A percentile compares a stretch with the other conserved stretches of the same genome.
Evolutionary conservation across 2,329 filamentous ascomycete genomes (phyloP).

Genomic region (Massarina eburnea): DNA sequence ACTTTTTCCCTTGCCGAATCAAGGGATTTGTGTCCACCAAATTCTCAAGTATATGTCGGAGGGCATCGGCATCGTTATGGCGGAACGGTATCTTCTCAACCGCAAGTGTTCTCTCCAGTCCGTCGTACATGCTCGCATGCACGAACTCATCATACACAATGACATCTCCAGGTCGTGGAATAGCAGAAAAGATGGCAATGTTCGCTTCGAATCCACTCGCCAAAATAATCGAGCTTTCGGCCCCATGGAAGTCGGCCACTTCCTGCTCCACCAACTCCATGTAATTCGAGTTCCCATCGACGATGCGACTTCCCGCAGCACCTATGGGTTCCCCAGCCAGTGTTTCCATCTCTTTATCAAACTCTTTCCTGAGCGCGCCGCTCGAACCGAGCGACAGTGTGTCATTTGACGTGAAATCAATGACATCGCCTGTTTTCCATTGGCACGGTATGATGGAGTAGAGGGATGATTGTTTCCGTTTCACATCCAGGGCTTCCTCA

Average conservation of each 20-base stretch:
- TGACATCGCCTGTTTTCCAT: conserved; percentile 22
- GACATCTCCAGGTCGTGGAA: conserved; percentile 61
- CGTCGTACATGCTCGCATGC: conserved; percentile 77
- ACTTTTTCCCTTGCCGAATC: conserved; percentile 30
- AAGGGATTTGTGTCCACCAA: conserved; percentile 5
- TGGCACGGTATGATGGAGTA: conserved; percentile 4
- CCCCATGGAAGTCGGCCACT: conserved; percentile 61
- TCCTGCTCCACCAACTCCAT: conserved; percentile 56
- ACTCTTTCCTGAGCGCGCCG: conserved; percentile 45
- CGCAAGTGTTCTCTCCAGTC: conserved; percentile 67
- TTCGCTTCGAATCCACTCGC: conserved; percentile 54
- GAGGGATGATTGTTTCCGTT: conserved; percentile 18
- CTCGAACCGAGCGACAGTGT: neutral
- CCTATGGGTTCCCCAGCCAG: conserved; percentile 39
- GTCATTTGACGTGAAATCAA: conserved; percentile 1
- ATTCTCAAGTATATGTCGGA: conserved; percentile 44
- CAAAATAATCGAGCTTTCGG: conserved; percentile 56
- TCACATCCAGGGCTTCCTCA: conserved; percentile 17
- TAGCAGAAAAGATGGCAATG: conserved; percentile 38
- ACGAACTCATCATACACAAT: conserved; percentile 72
- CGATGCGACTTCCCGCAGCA: conserved; percentile 59
- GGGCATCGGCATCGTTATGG: conserved; percentile 55
- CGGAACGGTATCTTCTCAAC: conserved; percentile 50
- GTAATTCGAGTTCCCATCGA: conserved; percentile 63
- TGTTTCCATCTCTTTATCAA: conserved; percentile 46